These are phyloP conservation scores for Cryptosporidium ubiquitum DNA, from an alignment of 169 alveolate species.

Conservation along the genomic window DNA sequence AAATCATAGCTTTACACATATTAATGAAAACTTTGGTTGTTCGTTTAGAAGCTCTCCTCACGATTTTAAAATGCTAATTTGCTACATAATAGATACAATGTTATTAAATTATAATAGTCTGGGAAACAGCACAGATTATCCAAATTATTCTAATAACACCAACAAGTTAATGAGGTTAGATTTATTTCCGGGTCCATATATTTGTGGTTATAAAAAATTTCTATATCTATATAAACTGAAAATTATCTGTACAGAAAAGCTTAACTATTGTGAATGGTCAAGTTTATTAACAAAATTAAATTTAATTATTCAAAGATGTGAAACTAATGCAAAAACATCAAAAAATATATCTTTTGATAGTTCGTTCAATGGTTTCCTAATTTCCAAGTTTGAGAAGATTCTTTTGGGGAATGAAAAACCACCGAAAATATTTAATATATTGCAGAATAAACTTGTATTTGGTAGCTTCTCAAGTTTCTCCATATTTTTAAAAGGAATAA, in stretches of 20 bases:
- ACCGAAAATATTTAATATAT: neutral
- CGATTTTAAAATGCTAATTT: conserved; percentile 9
- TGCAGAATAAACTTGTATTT: neutral
- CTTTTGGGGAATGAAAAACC: neutral
- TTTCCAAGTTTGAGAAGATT: neutral
- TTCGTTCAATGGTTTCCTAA: neutral
- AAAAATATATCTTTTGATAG: neutral
- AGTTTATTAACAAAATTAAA: conserved; percentile 15
- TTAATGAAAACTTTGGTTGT: neutral
- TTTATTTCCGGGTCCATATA: conserved; percentile 48
- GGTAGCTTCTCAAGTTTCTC: conserved; percentile 4
- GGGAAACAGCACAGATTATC: neutral
- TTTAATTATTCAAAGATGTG: neutral
- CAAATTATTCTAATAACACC: neutral
- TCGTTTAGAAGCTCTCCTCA: conserved; percentile 37
- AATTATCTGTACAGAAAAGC: conserved; percentile 5
- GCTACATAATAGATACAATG: conserved; percentile 12
- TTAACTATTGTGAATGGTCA: conserved; percentile 13
- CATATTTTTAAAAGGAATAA: conserved; percentile 18
- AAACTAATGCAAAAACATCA: neutral
- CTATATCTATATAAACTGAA: conserved; percentile 28
- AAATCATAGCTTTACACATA: neutral
- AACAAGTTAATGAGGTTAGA: conserved; percentile 15
- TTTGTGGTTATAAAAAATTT: neutral
- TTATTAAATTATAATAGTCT: neutral